These are phyloP conservation scores for Parasarocladium wereldwijsianum DNA, from an alignment of 2,329 filamentous ascomycete genomes.

Conservation along the genomic window DNA sequence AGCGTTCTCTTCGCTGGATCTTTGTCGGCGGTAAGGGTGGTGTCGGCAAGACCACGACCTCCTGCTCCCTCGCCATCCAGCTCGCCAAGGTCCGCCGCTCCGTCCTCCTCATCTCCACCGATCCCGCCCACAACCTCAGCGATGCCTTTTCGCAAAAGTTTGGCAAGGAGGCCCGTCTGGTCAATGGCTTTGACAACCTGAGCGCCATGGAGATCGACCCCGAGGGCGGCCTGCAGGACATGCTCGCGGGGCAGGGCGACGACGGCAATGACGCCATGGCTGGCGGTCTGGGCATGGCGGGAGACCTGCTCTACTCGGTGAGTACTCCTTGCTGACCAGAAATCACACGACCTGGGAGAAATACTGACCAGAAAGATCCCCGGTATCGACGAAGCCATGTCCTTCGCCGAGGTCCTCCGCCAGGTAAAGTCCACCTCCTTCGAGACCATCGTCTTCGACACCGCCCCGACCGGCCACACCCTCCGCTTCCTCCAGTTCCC, in stretches of 20 bases:
- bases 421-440: constrained; percentile 98
- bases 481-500: constrained; percentile 98
- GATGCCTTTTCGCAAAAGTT: constrained; percentile 99
- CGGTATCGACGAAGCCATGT: constrained; percentile 98
- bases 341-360: constrained; percentile 2
- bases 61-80: constrained; percentile 95
- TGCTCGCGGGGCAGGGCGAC: constrained; percentile 64
- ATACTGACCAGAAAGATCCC: constrained; percentile 53
- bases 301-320: constrained; percentile 91
- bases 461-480: constrained; percentile 92
- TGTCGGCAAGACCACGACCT: constrained; percentile 98
- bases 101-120: constrained; percentile 93
- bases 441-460: constrained; percentile 98
- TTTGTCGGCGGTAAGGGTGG: constrained; percentile 98
- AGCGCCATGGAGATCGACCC: constrained; percentile 99
- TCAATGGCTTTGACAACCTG: constrained; percentile 85
- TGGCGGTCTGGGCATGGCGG: constrained; percentile 70
- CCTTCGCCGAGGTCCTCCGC: constrained; percentile 96
- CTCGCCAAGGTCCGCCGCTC: constrained; percentile 89
- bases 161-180: constrained; percentile 87
- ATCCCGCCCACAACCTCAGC: constrained; percentile 93
- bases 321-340: constrained; percentile 15
- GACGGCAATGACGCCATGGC: constrained; percentile 54
- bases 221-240: constrained; percentile 92
- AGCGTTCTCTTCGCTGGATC: constrained; percentile 93